These are phyloP conservation scores for Sporothrix dimorphospora DNA, from an alignment of 2,329 filamentous ascomycete species.

Conservation along the genomic window DNA sequence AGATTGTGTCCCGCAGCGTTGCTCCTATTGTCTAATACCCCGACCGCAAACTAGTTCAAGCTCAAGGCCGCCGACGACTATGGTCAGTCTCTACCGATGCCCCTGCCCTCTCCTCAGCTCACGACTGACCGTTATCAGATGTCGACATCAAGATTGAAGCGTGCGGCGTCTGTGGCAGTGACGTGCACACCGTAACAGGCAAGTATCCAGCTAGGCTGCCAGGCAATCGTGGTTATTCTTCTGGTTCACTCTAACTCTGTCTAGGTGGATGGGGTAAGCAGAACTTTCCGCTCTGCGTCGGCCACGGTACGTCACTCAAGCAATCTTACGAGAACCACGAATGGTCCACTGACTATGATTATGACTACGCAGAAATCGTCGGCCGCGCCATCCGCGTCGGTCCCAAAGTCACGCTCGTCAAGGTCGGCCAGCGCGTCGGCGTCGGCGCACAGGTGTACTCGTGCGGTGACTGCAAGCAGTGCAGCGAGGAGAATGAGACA, in stretches of 20 bases:
- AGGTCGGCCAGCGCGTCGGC: constrained; percentile 66
- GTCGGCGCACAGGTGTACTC: constrained; percentile 69
- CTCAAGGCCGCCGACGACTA: constrained; percentile 85
- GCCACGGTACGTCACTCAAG: constrained; percentile 48
- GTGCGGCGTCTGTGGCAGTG: constrained; percentile 75
- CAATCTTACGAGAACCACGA: no score
- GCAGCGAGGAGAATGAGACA: constrained; percentile 60
- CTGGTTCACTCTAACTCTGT: no score
- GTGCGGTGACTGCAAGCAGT: constrained; percentile 52
- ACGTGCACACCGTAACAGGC: constrained; percentile 70
- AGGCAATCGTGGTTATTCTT: no score
- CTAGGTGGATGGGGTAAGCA: constrained; percentile 63
- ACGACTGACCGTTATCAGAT: constrained; percentile 48
- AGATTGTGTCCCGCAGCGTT: not conserved
- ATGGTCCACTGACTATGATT: no score
- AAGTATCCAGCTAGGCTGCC: no score
- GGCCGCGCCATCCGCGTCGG: constrained; percentile 70
- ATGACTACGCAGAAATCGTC: constrained; percentile 57
- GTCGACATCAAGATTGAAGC: constrained; percentile 85
- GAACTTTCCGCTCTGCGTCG: constrained; percentile 66
- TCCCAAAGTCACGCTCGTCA: constrained; percentile 61
- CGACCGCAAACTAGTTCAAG: constrained; percentile 58
- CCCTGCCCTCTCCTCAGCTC: no score
- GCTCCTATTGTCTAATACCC: not conserved
- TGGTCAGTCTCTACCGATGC: constrained; percentile 25